Conservation (phyloP, 1,284 basidiomycete genomes). For the Polyporus tsugae region DNA sequence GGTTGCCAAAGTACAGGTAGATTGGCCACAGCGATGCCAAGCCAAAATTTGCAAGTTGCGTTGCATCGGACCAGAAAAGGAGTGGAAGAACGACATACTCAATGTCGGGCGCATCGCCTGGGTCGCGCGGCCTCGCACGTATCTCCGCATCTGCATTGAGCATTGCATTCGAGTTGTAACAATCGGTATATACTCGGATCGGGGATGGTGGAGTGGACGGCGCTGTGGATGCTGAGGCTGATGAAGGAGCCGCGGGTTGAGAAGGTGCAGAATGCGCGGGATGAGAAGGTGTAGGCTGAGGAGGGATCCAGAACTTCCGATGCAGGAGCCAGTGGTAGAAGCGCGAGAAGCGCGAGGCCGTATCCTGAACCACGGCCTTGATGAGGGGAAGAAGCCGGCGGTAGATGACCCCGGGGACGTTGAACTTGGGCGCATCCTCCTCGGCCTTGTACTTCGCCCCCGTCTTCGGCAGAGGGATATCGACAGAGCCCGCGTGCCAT, state of each 20-base stretch:
- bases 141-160: slow-evolving; percentile 32
- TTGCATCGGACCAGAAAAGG: too few relatives aligned
- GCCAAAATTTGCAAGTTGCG: too few relatives aligned
- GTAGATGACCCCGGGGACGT: slow-evolving; percentile 28
- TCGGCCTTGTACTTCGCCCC: slow-evolving; percentile 30
- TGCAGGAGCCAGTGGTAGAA: slow-evolving; percentile 9
- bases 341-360: background rate
- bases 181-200: slow-evolving; percentile 29
- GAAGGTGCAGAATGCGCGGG: too few relatives aligned
- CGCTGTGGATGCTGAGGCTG: background rate
- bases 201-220: background rate
- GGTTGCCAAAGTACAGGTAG: too few relatives aligned
- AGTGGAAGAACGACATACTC: slow-evolving; percentile 14
- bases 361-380: background rate
- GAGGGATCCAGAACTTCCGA: slow-evolving; percentile 7
- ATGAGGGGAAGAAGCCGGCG: background rate
- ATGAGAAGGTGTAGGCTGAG: background rate
- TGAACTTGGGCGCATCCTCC: slow-evolving; percentile 33
- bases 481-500: slow-evolving; percentile 29
- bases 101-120: slow-evolving; percentile 22
- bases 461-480: slow-evolving; percentile 13
- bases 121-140: slow-evolving; percentile 12
- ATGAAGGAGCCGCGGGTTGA: background rate
- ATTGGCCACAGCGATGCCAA: too few relatives aligned
- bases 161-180: slow-evolving; percentile 33